phyloP scores from a whole-genome alignment of 176 grass and related monocot species.

The barley (Hordeum vulgare) region DNA sequence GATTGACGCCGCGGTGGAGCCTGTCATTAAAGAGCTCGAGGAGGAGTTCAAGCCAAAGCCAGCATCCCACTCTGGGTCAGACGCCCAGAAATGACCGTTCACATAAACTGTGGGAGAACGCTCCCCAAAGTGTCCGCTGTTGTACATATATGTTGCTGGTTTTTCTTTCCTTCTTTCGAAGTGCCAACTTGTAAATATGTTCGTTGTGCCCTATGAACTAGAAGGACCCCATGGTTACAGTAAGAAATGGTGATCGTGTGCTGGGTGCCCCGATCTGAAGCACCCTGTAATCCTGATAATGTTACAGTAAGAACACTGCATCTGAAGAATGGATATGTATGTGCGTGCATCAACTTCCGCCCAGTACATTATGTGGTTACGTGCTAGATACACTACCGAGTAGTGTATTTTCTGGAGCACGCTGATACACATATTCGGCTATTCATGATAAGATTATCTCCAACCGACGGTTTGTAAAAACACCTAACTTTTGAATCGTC shows the following conservation, averaged over 20 bases:
- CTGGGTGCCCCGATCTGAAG: not conserved
- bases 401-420: not conserved
- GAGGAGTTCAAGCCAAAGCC: slow-evolving; percentile 38
- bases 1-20: slow-evolving; percentile 34
- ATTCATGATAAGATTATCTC: too few relatives aligned
- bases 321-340: not conserved
- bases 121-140: not conserved
- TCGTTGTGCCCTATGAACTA: not conserved
- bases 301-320: not conserved
- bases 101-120: not conserved
- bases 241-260: not conserved
- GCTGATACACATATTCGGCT: too few relatives aligned
- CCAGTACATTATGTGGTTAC: not conserved
- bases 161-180: not conserved
- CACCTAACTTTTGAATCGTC: too few relatives aligned
- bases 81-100: slow-evolving; percentile 19
- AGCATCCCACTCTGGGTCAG: not conserved
- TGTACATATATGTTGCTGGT: slow-evolving; percentile 36
- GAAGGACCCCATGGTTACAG: not conserved
- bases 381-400: not conserved
- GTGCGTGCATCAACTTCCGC: too few relatives aligned
- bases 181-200: slow-evolving; percentile 19
- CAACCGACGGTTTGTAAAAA: too few relatives aligned
- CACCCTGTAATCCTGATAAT: not conserved
- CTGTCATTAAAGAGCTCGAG: slow-evolving; percentile 42